Evolutionary conservation across 1,139 yeast genomes (phyloP), one percentile per base, ranked within the genome.

Genomic region (Saccharomycopsis hybrid): DNA sequence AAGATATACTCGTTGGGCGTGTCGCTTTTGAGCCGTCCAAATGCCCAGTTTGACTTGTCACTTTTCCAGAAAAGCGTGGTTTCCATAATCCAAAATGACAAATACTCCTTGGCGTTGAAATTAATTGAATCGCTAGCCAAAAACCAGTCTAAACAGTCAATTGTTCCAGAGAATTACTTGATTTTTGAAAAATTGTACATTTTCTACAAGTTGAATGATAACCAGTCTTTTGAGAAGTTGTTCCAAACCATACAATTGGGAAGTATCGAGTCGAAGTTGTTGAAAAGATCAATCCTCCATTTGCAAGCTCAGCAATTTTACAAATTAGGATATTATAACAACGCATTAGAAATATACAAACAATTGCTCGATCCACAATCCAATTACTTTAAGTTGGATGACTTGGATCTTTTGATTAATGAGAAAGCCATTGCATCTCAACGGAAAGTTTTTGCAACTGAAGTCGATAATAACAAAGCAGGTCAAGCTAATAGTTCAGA

Each of bases 241-340:
- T 69, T 73, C 56, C 55, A 67, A 32, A 44, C 59, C 5, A 57
- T 72, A 11, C 59, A 62, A 13, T 56, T 62, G 2, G 62, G 56
- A 33, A 60, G 59, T 31, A 53, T 66, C 25, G 57, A 61, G 7
- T 49, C 41, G 42, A 55, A 47, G 44, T 53, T 37, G 25, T 43
- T 53, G 63, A 50, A 57, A 57, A 67, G 81, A 57, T 90, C 88
- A 0, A 66, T 86, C 54, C 67, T 74, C 49, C 96, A 89, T 63
- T 74, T 88, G n/a, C 66, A 82, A 55, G 96, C 97, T 0, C 98
- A 90, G 66, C 80, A 81, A 55, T 76, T 75, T 61, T 88, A 85
- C 69, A 82, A 82, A 60, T 64, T 65, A 37, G 97, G 96, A 5
- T 63, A 76, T 25, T 73, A 77, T 57, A 62, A 60, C 1, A 72